These are phyloP conservation scores for Nemania abortiva DNA, from an alignment of 2,329 filamentous ascomycete genomes.

Conservation along the genomic window DNA sequence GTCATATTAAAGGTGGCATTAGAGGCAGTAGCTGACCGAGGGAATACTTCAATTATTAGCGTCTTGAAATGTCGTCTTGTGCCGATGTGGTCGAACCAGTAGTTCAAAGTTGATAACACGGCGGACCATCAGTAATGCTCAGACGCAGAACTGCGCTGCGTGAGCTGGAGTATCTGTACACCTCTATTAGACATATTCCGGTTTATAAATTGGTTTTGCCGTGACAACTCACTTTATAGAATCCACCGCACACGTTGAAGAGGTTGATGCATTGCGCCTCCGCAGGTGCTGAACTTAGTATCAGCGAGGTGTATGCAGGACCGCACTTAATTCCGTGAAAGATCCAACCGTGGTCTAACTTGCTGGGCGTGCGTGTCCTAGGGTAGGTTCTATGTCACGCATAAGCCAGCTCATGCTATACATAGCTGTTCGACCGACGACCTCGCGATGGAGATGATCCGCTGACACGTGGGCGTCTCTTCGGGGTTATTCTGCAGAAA, in stretches of 20 bases:
- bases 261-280: not conserved
- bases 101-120: not conserved
- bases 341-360: not conserved
- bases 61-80: not conserved
- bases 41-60: too few species aligned
- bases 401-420: constrained; percentile 59
- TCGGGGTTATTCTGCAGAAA: constrained; percentile 47
- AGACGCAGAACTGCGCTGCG: not conserved
- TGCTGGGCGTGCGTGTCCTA: not conserved
- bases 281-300: not conserved
- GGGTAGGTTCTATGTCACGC: not conserved
- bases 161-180: constrained; percentile 2
- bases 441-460: constrained; percentile 67
- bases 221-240: constrained; percentile 15
- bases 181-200: not conserved
- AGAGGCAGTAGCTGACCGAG: not conserved
- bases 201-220: not conserved
- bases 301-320: not conserved
- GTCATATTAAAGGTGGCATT: too few species aligned
- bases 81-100: not conserved
- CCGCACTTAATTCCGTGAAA: not conserved
- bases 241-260: not conserved
- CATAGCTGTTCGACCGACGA: constrained; percentile 65
- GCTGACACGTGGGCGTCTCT: constrained; percentile 61
- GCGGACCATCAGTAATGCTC: not conserved